Percentiles rank a stretch among this genome's conserved stretches.
These are phyloP conservation scores for Alternaria longipes DNA, from an alignment of 2,329 filamentous ascomycete species.

Conservation along the genomic window DNA sequence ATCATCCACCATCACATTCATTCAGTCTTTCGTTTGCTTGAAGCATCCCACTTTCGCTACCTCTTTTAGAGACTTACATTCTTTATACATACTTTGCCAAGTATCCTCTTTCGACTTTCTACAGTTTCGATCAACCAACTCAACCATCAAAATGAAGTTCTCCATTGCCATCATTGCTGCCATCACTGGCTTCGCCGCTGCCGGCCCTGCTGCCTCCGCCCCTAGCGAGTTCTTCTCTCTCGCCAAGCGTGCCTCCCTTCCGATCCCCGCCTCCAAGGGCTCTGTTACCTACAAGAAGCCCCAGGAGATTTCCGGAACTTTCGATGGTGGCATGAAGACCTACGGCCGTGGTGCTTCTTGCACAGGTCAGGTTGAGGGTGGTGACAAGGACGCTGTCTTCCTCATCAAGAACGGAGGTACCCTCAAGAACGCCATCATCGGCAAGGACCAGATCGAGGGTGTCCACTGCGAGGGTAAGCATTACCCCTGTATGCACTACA, in stretches of 20 bases:
- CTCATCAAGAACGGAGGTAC: constrained; percentile 61
- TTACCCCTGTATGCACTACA: neutral
- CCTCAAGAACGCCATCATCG: constrained; percentile 65
- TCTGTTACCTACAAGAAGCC: constrained; percentile 39
- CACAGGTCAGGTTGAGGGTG: constrained; percentile 56
- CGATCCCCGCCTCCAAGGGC: constrained; percentile 45
- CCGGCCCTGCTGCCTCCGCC: constrained; percentile 35
- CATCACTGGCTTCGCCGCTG: constrained; percentile 41
- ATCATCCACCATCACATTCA: constrained; percentile 28
- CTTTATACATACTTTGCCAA: constrained; percentile 30
- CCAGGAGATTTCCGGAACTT: constrained; percentile 36
- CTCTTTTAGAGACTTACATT: constrained; percentile 26
- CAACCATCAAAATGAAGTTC: constrained; percentile 47
- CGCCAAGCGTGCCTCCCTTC: constrained; percentile 42
- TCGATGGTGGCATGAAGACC: constrained; percentile 48
- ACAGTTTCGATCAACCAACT: constrained; percentile 19
- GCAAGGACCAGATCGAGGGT: constrained; percentile 57
- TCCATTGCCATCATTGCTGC: constrained; percentile 35
- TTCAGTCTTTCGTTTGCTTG: constrained; percentile 36
- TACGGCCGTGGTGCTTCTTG: constrained; percentile 51
- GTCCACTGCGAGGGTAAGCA: constrained; percentile 44
- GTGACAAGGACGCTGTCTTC: constrained; percentile 61
- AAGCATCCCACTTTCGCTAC: constrained; percentile 32
- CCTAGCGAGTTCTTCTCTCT: constrained; percentile 38
- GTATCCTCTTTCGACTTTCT: constrained; percentile 21